A percentile compares a stretch with the other conserved stretches of the same genome.
These are phyloP conservation scores for Skeletonema tropicum DNA, from an alignment of 108 stramenopile genomes.

Conservation along the genomic window DNA sequence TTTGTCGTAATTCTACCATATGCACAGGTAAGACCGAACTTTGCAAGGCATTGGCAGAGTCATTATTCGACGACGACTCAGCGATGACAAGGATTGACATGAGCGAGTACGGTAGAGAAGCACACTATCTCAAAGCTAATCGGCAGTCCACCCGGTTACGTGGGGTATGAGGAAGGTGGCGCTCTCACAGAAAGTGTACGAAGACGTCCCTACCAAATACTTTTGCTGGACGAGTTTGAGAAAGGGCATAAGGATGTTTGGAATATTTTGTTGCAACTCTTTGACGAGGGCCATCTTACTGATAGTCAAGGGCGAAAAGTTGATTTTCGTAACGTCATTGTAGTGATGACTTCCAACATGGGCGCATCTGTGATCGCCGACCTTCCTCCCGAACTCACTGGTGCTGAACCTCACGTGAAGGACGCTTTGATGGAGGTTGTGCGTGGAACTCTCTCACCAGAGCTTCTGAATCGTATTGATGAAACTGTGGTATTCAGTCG, in stretches of 20 bases:
- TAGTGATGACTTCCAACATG: constrained; percentile 97
- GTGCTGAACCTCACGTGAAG: constrained; percentile 71
- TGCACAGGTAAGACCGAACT: constrained; percentile 91
- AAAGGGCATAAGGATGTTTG: constrained; percentile 99
- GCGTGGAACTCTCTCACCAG: constrained; percentile 91
- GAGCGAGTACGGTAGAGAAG: constrained; percentile 89
- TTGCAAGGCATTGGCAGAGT: constrained; percentile 89
- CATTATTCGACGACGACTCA: constrained; percentile 89
- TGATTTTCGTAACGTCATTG: constrained; percentile 94
- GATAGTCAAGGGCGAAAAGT: constrained; percentile 96
- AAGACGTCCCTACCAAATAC: constrained; percentile 95
- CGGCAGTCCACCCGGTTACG: constrained; percentile 92
- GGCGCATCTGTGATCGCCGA: constrained; percentile 91
- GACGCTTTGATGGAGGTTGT: constrained; percentile 77
- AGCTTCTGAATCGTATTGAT: constrained; percentile 98
- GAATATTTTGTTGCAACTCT: constrained; percentile 95
- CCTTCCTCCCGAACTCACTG: constrained; percentile 51
- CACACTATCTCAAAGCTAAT: constrained; percentile 92
- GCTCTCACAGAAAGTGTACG: constrained; percentile 99
- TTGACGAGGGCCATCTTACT: constrained; percentile 98
- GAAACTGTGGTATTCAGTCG: constrained; percentile 96
- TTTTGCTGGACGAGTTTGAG: constrained; percentile 98
- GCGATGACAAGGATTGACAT: constrained; percentile 95
- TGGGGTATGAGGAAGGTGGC: constrained; percentile 97
- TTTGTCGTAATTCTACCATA: neutral